These are phyloP conservation scores for Aspergillus baeticus DNA, from an alignment of 495 filamentous ascomycete genomes.

Conservation along the genomic window DNA sequence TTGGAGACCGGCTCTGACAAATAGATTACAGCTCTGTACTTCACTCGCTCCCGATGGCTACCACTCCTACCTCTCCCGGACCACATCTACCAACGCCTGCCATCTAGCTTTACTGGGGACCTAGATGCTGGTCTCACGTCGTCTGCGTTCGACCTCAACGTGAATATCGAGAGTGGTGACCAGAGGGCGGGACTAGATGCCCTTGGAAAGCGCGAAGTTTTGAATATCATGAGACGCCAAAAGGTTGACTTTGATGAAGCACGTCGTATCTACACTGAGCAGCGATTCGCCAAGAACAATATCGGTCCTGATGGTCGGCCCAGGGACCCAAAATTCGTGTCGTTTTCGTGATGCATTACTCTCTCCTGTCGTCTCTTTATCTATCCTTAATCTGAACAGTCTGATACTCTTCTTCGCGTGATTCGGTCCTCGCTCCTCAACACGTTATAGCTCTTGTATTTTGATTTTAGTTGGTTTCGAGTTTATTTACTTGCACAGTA, in stretches of 20 bases:
- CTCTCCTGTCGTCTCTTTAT: neutral
- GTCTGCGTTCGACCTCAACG: slow-evolving; percentile 72
- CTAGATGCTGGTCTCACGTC: slow-evolving; percentile 83
- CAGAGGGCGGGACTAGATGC: slow-evolving; percentile 76
- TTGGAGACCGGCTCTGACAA: neutral
- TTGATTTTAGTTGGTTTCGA: too few relatives aligned
- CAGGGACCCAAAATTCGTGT: slow-evolving; percentile 91
- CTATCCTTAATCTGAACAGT: too few relatives aligned
- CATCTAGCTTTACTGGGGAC: slow-evolving; percentile 71
- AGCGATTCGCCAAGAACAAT: slow-evolving; percentile 77
- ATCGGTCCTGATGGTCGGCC: slow-evolving; percentile 87
- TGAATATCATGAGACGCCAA: slow-evolving; percentile 81
- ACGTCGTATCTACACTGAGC: slow-evolving; percentile 76
- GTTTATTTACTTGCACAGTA: too few relatives aligned
- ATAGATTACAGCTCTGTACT: slow-evolving; percentile 60
- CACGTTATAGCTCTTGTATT: too few relatives aligned
- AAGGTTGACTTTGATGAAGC: slow-evolving; percentile 87
- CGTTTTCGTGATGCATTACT: slow-evolving; percentile 63
- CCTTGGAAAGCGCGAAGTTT: slow-evolving; percentile 72
- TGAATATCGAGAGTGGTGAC: slow-evolving; percentile 78
- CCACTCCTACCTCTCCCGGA: slow-evolving; percentile 57
- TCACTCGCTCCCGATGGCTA: slow-evolving; percentile 77
- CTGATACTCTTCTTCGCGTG: too few relatives aligned
- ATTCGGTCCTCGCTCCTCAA: too few relatives aligned
- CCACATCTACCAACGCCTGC: slow-evolving; percentile 70